phyloP scores from a whole-genome alignment of 768 basidiomycete genomes.

The Lentinula edodes region DNA sequence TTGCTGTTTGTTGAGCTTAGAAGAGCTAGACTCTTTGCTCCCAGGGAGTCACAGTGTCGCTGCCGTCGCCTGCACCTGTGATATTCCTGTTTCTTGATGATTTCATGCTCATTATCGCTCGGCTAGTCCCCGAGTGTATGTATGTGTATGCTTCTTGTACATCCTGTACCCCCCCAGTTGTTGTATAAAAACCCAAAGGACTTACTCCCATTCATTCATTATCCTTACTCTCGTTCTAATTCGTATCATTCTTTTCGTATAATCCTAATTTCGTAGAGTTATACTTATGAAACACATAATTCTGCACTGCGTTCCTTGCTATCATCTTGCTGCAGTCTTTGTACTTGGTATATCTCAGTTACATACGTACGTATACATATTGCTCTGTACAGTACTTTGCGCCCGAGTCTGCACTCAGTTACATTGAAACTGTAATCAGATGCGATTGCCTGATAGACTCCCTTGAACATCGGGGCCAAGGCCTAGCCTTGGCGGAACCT shows the following conservation, averaged over 20 bases:
- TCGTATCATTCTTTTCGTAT: neutral
- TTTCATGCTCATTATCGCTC: neutral
- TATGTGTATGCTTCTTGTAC: neutral
- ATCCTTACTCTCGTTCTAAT: constrained; percentile 2
- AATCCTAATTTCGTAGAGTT: constrained; percentile 4
- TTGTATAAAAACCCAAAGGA: neutral
- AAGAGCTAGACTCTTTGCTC: neutral
- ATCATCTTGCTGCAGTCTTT: neutral
- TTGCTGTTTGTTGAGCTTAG: neutral
- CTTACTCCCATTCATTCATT: neutral
- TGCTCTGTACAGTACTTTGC: no score
- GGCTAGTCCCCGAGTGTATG: neutral
- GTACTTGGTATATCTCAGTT: neutral
- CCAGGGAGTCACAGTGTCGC: no score
- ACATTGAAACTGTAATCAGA: no score
- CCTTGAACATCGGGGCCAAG: neutral
- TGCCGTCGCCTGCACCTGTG: neutral
- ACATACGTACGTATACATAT: neutral
- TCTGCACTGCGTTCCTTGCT: neutral
- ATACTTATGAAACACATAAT: constrained; percentile 2
- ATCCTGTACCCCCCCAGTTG: neutral
- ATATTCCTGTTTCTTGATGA: neutral
- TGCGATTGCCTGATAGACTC: no score
- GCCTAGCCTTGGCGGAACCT: neutral
- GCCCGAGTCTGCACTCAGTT: no score